Conservation (phyloP, 371 early-diverging fungal species). For the Chytridium lagenaria region DNA sequence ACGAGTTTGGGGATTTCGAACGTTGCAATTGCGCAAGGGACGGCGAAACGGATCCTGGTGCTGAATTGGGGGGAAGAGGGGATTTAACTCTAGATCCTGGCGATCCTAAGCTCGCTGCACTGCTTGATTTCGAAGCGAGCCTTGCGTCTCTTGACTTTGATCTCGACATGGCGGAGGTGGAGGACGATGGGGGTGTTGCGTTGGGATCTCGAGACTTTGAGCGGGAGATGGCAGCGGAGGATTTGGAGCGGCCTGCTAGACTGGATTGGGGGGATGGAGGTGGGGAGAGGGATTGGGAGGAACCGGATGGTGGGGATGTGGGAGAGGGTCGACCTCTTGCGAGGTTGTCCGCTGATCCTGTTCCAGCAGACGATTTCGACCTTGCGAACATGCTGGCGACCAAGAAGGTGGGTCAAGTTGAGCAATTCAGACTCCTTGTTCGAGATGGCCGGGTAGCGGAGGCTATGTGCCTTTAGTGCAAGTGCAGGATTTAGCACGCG, state of each 20-base stretch:
- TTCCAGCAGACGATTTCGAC: background rate
- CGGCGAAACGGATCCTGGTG: background rate
- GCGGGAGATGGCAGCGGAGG: background rate
- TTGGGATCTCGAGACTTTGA: background rate
- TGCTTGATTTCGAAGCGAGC: background rate
- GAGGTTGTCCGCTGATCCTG: background rate
- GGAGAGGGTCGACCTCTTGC: background rate
- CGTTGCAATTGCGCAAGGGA: no score
- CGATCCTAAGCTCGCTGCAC: background rate
- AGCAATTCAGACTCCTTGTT: no score
- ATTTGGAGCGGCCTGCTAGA: background rate
- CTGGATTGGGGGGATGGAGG: conserved; percentile 1
- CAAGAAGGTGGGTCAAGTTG: no score
- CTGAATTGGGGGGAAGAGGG: background rate
- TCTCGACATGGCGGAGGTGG: conserved; percentile 4
- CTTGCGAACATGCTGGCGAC: conserved; percentile 9
- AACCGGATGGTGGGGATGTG: background rate
- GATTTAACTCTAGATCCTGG: background rate
- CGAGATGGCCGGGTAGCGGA: no score
- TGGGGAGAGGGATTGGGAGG: conserved; percentile 11
- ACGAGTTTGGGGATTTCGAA: no score
- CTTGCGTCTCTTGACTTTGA: conserved; percentile 6
- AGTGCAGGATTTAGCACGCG: no score
- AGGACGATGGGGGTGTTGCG: background rate
- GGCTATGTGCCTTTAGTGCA: no score